Base-by-base conservation (phyloP, 352 stramenopile species). In the Globisporangium echinulatum region DNA sequence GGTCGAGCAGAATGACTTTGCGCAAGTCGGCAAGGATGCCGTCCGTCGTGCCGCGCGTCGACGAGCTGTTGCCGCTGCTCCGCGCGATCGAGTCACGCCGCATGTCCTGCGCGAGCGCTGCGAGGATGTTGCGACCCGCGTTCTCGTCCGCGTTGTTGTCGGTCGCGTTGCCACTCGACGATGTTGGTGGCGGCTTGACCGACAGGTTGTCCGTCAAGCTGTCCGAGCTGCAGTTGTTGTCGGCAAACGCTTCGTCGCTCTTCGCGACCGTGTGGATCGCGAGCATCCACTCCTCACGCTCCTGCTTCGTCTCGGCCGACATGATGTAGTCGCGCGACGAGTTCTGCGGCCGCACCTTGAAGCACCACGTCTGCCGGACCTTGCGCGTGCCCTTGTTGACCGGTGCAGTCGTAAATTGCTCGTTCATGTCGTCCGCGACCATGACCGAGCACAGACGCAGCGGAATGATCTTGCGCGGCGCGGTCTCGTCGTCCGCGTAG, bases 201-300 rank as follows among this genome's bases (percentile, higher is more conserved):
- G 53, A 48, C 2, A 56, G 37, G 25, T 64, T 61, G 7, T 77
- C 70, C 42, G 57, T 44, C 15, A 63, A 11, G 39, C 10, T 43
- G 40, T 54, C 49, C 49, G 53, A 63, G 8, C 66, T 59, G 25
- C 25, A 33, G 49, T 68, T 66, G 43, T 83, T 74, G n/a, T 86
- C 72, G 64, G 13, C 72, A 59, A 64, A 50, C 70, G 37, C 64
- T 5, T 67, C 72, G 9, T 90, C 81, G 38, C 67, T 69, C 63
- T 87, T 89, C 14, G 81, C 74, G 15, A 94, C 82, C 7, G 84
- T 87, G 44, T 85, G 75, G 49, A 94, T 92, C 2, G 85, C 85
- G 38, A 91, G 70, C 85, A 95, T 93, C 85, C 85, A 95, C 60
- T 92, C 85, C 57, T 95, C 85, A n/a, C 85, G 85, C 56, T 92